phyloP scores from a whole-genome alignment of 192 early-diverging fungal species.

The Podila clonocystis region DNA sequence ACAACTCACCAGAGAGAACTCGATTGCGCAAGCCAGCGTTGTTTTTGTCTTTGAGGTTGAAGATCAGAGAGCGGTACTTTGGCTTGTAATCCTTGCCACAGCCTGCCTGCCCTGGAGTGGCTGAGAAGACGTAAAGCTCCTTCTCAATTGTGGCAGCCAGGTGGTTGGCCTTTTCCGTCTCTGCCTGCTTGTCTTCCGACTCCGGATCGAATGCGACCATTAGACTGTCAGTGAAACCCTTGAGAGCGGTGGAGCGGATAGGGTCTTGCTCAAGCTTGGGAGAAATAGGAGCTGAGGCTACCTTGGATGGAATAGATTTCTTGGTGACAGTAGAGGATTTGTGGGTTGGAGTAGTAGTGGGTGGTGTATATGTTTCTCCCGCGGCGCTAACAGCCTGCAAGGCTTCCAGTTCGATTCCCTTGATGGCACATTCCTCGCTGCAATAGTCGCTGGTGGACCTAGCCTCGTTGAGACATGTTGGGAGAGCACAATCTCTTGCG shows the following conservation, averaged over 20 bases:
- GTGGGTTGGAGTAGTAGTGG: slow-evolving; percentile 10
- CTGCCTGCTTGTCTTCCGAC: slow-evolving; percentile 6
- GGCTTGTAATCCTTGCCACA: slow-evolving; percentile 76
- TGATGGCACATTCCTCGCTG: slow-evolving; percentile 55
- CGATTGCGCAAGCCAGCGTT: slow-evolving; percentile 75
- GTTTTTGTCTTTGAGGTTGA: slow-evolving; percentile 84
- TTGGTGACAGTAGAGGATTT: slow-evolving; percentile 8
- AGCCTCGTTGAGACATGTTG: slow-evolving; percentile 51
- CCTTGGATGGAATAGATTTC: slow-evolving; percentile 16
- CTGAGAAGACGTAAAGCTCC: slow-evolving; percentile 58
- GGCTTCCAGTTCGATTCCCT: slow-evolving; percentile 52
- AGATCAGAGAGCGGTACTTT: slow-evolving; percentile 79
- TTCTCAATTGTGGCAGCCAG: slow-evolving; percentile 59
- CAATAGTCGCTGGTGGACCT: slow-evolving; percentile 53
- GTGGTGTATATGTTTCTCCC: neutral
- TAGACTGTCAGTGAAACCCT: slow-evolving; percentile 53
- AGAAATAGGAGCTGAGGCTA: slow-evolving; percentile 6
- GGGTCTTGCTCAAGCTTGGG: slow-evolving; percentile 53
- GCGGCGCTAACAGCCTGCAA: slow-evolving; percentile 32
- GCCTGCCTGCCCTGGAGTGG: slow-evolving; percentile 51
- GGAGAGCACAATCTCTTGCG: slow-evolving; percentile 45
- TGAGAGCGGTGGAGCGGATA: slow-evolving; percentile 58
- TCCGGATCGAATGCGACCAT: slow-evolving; percentile 33
- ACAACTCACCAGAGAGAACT: slow-evolving; percentile 72
- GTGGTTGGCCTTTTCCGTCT: slow-evolving; percentile 38